A percentile compares a stretch with the other conserved stretches of the same genome.
These are phyloP conservation scores for Passiflora organensis DNA, from an alignment of 345 rosid genomes.

Conservation along the genomic window DNA sequence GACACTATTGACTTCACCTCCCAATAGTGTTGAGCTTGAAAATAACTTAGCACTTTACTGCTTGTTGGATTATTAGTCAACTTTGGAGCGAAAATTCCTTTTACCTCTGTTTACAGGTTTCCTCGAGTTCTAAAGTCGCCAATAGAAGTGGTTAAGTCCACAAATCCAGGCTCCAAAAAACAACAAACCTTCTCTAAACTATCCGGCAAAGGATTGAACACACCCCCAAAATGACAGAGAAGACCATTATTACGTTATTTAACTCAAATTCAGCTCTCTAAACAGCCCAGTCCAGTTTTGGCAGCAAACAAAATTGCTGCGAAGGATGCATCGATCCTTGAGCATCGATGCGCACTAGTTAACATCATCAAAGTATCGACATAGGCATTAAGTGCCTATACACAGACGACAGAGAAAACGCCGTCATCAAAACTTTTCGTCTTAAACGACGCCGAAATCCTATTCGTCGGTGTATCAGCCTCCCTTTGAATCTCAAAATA, in stretches of 20 bases:
- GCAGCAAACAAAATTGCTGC: background rate
- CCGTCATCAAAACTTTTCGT: background rate
- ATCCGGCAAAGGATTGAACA: too few species aligned
- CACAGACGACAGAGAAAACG: background rate
- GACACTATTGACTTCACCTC: too few species aligned
- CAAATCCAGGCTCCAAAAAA: background rate
- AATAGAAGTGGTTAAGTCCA: background rate
- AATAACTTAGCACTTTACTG: too few species aligned
- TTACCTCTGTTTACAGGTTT: too few species aligned
- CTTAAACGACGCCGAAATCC: background rate
- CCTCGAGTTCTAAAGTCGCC: too few species aligned
- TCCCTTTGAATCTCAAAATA: conserved; percentile 2
- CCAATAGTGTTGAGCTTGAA: too few species aligned
- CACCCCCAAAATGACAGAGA: too few species aligned
- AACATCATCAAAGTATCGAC: background rate
- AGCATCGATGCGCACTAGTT: background rate
- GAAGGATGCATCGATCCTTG: background rate
- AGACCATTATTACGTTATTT: background rate
- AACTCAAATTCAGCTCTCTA: conserved; percentile 3
- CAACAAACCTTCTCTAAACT: too few species aligned
- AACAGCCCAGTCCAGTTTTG: background rate
- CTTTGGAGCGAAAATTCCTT: too few species aligned
- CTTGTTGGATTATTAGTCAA: too few species aligned
- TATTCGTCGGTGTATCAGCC: conserved; percentile 13
- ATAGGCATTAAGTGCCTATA: background rate